A percentile compares a stretch with the other conserved stretches of the same genome.
These are phyloP conservation scores for Aspergillus viridinutans DNA, from an alignment of 2,329 filamentous ascomycete species.

Conservation along the genomic window DNA sequence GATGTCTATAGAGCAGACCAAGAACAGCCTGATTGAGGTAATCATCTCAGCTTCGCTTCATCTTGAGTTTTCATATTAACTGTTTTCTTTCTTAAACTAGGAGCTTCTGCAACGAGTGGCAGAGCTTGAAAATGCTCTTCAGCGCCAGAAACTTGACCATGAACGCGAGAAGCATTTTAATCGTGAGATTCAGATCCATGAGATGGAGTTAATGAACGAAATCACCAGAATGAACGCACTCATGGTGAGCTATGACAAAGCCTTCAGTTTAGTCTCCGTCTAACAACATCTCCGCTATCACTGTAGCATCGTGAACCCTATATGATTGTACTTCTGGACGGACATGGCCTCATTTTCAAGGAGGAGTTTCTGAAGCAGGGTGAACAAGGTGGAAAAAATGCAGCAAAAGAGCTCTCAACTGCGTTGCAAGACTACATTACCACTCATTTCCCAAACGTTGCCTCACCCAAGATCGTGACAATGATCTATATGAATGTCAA, in stretches of 20 bases:
- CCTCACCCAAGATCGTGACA: constrained; percentile 46
- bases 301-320: constrained; percentile 51
- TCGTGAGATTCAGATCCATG: constrained; percentile 45
- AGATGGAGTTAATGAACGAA: constrained; percentile 46
- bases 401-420: constrained; percentile 47
- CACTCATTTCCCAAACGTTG: constrained; percentile 38
- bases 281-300: constrained; percentile 7
- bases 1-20: constrained; percentile 42
- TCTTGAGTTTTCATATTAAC: constrained; percentile 14
- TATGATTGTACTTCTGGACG: constrained; percentile 53
- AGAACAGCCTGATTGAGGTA: constrained; percentile 48
- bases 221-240: constrained; percentile 42
- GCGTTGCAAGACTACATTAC: constrained; percentile 43
- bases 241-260: constrained; percentile 35
- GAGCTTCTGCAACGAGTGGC: constrained; percentile 44
- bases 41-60: constrained; percentile 1
- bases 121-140: constrained; percentile 41
- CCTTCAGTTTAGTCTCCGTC: constrained; percentile 1
- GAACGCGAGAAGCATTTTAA: constrained; percentile 46
- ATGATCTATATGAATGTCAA: constrained; percentile 53
- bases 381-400: constrained; percentile 50
- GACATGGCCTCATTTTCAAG: constrained; percentile 53
- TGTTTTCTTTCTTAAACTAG: constrained; percentile 23
- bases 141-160: constrained; percentile 44
- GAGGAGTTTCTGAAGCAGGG: constrained; percentile 49